Evolutionary conservation across 257 asterid species (phyloP).

Genomic region (Oldenlandia corymbosa): DNA sequence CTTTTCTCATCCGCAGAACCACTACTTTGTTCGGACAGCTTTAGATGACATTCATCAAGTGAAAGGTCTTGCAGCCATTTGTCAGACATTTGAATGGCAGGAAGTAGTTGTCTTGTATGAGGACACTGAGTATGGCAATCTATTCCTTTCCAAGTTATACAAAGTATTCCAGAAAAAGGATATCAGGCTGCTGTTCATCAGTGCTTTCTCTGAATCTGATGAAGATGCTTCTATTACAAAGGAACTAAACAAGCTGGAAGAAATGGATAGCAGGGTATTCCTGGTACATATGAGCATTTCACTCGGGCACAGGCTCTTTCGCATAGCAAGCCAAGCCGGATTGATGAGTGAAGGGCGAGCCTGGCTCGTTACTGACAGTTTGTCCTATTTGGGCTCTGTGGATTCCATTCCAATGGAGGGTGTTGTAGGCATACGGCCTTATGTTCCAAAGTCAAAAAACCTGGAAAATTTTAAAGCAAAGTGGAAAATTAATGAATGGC

Average conservation of each 20-base stretch:
- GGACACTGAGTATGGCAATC: slow-evolving; percentile 26
- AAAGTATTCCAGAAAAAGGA: slow-evolving; percentile 24
- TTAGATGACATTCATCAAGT: slow-evolving; percentile 20
- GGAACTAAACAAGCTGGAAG: slow-evolving; percentile 25
- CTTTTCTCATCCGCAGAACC: slow-evolving; percentile 17
- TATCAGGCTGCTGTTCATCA: slow-evolving; percentile 17
- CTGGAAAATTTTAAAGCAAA: slow-evolving; percentile 19
- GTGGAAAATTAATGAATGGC: slow-evolving; percentile 27
- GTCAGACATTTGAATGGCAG: slow-evolving; percentile 24
- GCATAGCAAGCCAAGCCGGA: slow-evolving; percentile 27
- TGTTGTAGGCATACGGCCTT: slow-evolving; percentile 39
- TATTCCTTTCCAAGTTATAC: slow-evolving; percentile 24
- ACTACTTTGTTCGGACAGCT: slow-evolving; percentile 31
- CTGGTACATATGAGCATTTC: slow-evolving; percentile 33
- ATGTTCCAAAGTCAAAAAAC: slow-evolving; percentile 29
- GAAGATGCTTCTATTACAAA: slow-evolving; percentile 20
- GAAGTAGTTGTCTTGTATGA: slow-evolving; percentile 30
- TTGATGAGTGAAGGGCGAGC: slow-evolving; percentile 46
- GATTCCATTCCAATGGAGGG: slow-evolving; percentile 42
- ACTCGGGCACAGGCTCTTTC: slow-evolving; percentile 32
- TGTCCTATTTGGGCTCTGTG: slow-evolving; percentile 29
- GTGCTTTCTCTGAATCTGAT: slow-evolving; percentile 13
- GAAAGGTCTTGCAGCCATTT: slow-evolving; percentile 25
- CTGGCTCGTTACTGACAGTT: slow-evolving; percentile 47
- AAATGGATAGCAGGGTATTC: slow-evolving; percentile 41